Base-by-base conservation (phyloP, 163 green algal genomes). In the Scenedesmus sp. region DNA sequence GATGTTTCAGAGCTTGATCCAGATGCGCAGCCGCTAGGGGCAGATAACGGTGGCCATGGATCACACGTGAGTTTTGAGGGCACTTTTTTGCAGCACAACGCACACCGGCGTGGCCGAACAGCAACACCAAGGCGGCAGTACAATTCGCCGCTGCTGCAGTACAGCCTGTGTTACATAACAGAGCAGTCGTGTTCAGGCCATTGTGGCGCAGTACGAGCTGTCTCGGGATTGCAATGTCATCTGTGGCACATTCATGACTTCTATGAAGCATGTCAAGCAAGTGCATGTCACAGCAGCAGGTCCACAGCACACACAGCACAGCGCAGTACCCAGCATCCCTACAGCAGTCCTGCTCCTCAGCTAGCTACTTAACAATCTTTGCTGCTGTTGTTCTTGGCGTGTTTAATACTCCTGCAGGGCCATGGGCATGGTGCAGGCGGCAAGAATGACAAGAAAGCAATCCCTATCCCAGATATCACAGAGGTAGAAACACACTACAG, bases 401-500 rank as follows among this genome's bases (percentile, higher is more conserved):
- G 34, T 18, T 12, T 73, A 18, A 56, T 3, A 46, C 10, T 23
- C 10, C 55, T 87, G 54, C 82, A 87, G 82, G 82, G 82, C 2
- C 77, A 85, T 34, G 56, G 82, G 54, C 85, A 82, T 74, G 81
- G 88, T 3, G 52, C 54, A 7, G 64, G 85, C 64, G 34, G 81
- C 79, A 82, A 86, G 2, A 92, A 91, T 52, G 94, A 94, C 57
- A 95, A 97, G 73, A 84, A 82, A 18, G 92, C 92, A 34, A 95
- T 95, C 23, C 93, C 93, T 55, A 91, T 94, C 57, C 92, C 92
- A 26, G 94, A 94, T 66, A 84, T 94, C 3, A 89, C 92, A 7
- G 84, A 92, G 1, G 96, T 99, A 1, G 89, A 96, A 0, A 96
- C 95, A 0, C 99, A 99, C 91, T 95, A 96, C 57, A 92, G 93